These are phyloP conservation scores for Penicillium sp. DNA, from an alignment of 2,329 filamentous ascomycete genomes.

Conservation along the genomic window DNA sequence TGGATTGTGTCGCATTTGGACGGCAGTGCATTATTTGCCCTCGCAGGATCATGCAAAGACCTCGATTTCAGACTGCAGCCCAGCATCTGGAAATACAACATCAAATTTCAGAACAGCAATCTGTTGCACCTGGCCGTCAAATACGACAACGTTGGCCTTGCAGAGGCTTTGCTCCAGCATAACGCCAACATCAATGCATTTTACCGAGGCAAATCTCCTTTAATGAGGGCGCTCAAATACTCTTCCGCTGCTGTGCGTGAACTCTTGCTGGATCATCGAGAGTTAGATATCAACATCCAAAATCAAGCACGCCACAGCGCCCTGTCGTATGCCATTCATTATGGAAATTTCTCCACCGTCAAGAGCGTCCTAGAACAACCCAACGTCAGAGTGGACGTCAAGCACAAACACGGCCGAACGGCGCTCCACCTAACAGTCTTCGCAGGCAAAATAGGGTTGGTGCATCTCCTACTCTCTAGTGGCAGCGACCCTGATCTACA, in stretches of 20 bases:
- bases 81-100: slow-evolving; percentile 2
- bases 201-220: slow-evolving; percentile 2
- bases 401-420: not conserved
- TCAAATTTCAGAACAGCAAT: slow-evolving; percentile 9
- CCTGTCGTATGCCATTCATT: slow-evolving; percentile 2
- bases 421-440: slow-evolving; percentile 1
- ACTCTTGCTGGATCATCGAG: not conserved
- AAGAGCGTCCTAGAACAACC: not conserved
- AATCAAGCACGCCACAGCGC: slow-evolving; percentile 3
- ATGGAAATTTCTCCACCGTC: not conserved
- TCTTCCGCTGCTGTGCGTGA: slow-evolving; percentile 1
- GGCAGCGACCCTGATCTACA: not conserved
- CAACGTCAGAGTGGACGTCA: not conserved
- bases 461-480: not conserved
- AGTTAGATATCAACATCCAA: slow-evolving; percentile 1
- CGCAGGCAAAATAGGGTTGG: not conserved
- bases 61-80: not conserved
- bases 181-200: slow-evolving; percentile 7
- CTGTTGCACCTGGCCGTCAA: slow-evolving; percentile 5
- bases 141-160: slow-evolving; percentile 2
- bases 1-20: slow-evolving; percentile 3
- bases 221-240: slow-evolving; percentile 1
- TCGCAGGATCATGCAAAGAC: not conserved
- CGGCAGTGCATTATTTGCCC: not conserved
- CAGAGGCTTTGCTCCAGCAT: not conserved